Evolutionary conservation across 805 yeast genomes (phyloP), one percentile per base, ranked within the genome.

Genomic region (Candida vartiovaarae): DNA sequence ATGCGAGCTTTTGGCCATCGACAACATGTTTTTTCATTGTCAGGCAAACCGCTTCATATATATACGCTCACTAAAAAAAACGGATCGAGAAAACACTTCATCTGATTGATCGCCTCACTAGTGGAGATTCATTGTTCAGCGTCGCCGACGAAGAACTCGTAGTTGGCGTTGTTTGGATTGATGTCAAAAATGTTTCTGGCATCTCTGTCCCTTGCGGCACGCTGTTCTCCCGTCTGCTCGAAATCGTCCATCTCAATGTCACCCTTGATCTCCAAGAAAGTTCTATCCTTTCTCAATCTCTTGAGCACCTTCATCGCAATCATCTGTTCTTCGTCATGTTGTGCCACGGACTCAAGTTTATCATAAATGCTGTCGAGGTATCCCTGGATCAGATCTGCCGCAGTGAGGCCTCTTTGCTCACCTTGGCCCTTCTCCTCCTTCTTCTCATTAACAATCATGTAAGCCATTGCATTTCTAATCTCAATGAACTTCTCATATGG

Each of bases 401-500:
- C 82, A 0, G 84, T 76, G 44, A 85, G 65, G 7, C 95, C 96
- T 5, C 28, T 10, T 4, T n/a, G 28, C 10, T 34, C 27, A 28
- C 34, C 41, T 4, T 23, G n/a, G 27, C 70, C 74, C 4, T 75
- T 69, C 9, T 66, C 71, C 3, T 62, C 61, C 31, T 69, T 73
- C 46, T 77, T 80, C 46, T 74, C 75, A 43, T 75, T 77, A n/a
- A 77, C 70, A 8, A 84, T 76, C 54, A 77, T 76, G 41, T 74
- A 71, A 27, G 90, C 89, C 50, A 90, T 69, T 47, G 82, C 63
- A 60, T 87, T 85, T 82, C 87, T 85, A 71, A 90, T 85, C 38
- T 80, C 73, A 28, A 84, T 82, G 62, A 88, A 91, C 61, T 84
- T 85, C 58, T 91, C 97, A 61, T 88, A 88, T 1, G 95, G 72